These are phyloP conservation scores for Leucoagaricus sp. DNA, from an alignment of 1,284 basidiomycete genomes.

Conservation along the genomic window DNA sequence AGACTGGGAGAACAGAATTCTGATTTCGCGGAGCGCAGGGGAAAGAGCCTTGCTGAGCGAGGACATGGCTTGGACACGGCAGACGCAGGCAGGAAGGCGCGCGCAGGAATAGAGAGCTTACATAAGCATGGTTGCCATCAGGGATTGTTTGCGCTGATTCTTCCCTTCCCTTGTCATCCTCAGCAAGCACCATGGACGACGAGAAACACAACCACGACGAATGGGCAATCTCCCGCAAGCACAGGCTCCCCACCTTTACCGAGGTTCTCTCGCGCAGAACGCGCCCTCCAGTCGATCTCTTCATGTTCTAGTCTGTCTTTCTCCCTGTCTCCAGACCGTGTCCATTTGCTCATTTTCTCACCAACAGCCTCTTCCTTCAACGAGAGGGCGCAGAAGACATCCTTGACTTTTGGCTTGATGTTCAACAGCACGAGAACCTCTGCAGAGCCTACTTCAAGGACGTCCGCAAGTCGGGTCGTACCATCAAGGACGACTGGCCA, in stretches of 20 bases:
- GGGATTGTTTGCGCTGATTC: slow-evolving; percentile 16
- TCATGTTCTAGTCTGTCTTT: slow-evolving; percentile 92
- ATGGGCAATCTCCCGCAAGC: slow-evolving; percentile 64
- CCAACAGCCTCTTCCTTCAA: slow-evolving; percentile 79
- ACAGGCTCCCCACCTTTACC: slow-evolving; percentile 76
- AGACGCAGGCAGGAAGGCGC: neutral
- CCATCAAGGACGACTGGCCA: slow-evolving; percentile 95
- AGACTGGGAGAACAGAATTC: slow-evolving; percentile 85
- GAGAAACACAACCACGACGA: slow-evolving; percentile 70
- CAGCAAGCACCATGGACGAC: slow-evolving; percentile 46
- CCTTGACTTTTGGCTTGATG: slow-evolving; percentile 98
- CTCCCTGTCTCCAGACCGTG: neutral
- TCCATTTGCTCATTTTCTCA: slow-evolving; percentile 5
- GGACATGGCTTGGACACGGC: slow-evolving; percentile 17
- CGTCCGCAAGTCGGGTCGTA: slow-evolving; percentile 88
- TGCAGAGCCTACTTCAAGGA: slow-evolving; percentile 99
- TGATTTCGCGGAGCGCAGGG: slow-evolving; percentile 82
- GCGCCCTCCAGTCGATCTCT: slow-evolving; percentile 92
- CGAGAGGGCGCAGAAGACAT: slow-evolving; percentile 94
- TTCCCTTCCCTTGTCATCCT: slow-evolving; percentile 17
- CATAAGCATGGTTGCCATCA: slow-evolving; percentile 33
- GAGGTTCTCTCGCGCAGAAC: slow-evolving; percentile 89
- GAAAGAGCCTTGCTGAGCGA: slow-evolving; percentile 77
- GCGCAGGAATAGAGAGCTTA: slow-evolving; percentile 27
- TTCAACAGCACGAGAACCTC: slow-evolving; percentile 98